These are phyloP conservation scores for Nannochloropsis salina DNA, from an alignment of 108 stramenopile species.

Conservation along the genomic window DNA sequence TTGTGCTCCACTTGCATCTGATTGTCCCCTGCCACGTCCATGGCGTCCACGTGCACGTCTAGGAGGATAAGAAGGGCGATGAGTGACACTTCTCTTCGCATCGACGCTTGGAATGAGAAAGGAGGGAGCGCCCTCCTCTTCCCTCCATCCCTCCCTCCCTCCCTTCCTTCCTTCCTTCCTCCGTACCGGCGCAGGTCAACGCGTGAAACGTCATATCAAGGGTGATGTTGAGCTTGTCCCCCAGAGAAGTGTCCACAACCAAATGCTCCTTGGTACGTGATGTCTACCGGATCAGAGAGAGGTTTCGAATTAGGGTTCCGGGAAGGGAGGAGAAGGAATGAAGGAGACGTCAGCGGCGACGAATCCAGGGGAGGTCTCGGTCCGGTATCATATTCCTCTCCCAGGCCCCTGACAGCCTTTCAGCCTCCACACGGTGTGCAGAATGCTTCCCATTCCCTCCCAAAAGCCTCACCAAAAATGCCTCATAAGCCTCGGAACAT, in stretches of 20 bases:
- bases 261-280: conserved; percentile 27
- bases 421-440: too few species aligned
- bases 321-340: not conserved
- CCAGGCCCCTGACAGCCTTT: too few species aligned
- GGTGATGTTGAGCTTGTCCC: conserved; percentile 76
- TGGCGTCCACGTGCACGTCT: conserved; percentile 91
- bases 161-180: not conserved
- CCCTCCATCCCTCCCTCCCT: not conserved
- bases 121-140: not conserved
- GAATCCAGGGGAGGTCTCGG: not conserved
- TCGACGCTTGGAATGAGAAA: too few species aligned
- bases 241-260: conserved; percentile 58
- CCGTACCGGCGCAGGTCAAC: conserved; percentile 61
- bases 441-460: not conserved
- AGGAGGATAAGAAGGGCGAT: not conserved
- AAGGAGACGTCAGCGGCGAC: too few species aligned
- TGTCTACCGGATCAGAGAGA: not conserved
- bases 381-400: not conserved
- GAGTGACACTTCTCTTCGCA: not conserved
- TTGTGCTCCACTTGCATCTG: conserved; percentile 78
- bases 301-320: not conserved
- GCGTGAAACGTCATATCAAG: conserved; percentile 92
- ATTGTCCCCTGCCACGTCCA: conserved; percentile 96
- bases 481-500: not conserved
- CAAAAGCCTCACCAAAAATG: not conserved